phyloP scores from a whole-genome alignment of 2,329 filamentous ascomycete genomes.

The Monosporascus sp. region DNA sequence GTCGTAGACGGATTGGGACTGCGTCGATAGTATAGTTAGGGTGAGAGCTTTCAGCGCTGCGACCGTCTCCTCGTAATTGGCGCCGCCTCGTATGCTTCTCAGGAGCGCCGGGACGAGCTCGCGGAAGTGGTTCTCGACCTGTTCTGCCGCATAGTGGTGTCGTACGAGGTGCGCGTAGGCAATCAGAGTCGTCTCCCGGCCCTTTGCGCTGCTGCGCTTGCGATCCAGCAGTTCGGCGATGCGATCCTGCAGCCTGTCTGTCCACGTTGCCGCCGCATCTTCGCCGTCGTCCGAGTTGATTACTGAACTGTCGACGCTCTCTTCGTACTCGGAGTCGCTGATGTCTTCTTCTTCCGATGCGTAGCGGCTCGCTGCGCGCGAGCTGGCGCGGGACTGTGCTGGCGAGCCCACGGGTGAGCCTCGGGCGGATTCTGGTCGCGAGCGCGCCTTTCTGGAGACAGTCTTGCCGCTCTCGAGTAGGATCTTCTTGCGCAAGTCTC shows the following conservation, averaged over 20 bases:
- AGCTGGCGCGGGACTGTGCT: constrained; percentile 52
- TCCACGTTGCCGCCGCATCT: constrained; percentile 53
- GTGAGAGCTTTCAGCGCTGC: constrained; percentile 68
- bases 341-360: constrained; percentile 59
- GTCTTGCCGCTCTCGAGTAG: constrained; percentile 69
- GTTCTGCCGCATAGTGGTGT: constrained; percentile 60
- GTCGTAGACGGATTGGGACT: constrained; percentile 63
- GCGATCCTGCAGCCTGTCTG: constrained; percentile 56
- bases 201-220: constrained; percentile 71
- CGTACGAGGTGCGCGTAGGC: constrained; percentile 63
- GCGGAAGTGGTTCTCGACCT: constrained; percentile 53
- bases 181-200: constrained; percentile 60
- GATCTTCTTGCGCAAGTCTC: constrained; percentile 62
- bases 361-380: constrained; percentile 56
- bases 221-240: constrained; percentile 68
- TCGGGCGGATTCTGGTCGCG: constrained; percentile 49
- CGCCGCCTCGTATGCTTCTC: constrained; percentile 65
- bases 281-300: constrained; percentile 64
- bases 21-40: constrained; percentile 63
- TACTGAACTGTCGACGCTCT: constrained; percentile 41
- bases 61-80: constrained; percentile 63
- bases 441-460: constrained; percentile 61
- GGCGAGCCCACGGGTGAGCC: constrained; percentile 56
- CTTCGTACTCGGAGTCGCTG: constrained; percentile 49
- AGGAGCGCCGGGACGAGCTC: constrained; percentile 64